Evolutionary conservation across 495 filamentous ascomycete genomes (phyloP).

Genomic region (Penicillium simplicissimum): DNA sequence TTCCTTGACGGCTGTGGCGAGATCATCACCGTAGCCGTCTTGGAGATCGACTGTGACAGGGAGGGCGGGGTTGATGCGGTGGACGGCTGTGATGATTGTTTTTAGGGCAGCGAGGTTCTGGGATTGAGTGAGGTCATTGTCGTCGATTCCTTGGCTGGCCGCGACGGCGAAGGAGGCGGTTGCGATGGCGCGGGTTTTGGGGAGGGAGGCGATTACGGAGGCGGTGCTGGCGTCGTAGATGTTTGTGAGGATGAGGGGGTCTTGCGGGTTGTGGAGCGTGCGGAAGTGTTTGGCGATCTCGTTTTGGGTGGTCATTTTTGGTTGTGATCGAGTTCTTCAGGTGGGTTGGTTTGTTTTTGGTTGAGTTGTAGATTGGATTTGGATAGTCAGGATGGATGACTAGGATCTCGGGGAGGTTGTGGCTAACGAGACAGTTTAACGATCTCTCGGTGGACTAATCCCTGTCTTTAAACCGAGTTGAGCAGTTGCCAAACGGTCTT

Average conservation of each 20-base stretch:
- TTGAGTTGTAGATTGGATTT: not conserved
- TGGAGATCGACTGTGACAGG: conserved; percentile 55
- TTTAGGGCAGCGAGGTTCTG: conserved; percentile 67
- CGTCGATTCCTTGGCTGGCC: conserved; percentile 37
- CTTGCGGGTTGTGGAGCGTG: conserved; percentile 47
- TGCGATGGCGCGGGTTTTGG: conserved; percentile 47
- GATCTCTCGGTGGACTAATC: not conserved
- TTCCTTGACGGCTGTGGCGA: conserved; percentile 35
- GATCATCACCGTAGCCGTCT: conserved; percentile 49
- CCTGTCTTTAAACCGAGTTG: not conserved
- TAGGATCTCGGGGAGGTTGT: not conserved
- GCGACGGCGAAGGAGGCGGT: conserved; percentile 56
- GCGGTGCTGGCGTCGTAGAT: conserved; percentile 52
- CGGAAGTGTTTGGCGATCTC: conserved; percentile 20
- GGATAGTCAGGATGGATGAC: no score
- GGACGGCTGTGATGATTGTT: conserved; percentile 71
- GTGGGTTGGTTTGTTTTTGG: no score
- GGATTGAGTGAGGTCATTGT: conserved; percentile 44
- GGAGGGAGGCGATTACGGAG: conserved; percentile 39
- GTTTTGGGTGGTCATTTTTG: conserved; percentile 3
- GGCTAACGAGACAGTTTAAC: not conserved
- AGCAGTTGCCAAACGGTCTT: not conserved
- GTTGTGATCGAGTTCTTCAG: no score
- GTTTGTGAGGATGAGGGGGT: conserved; percentile 55
- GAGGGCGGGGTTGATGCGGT: conserved; percentile 19